These are phyloP conservation scores for Dothistroma septosporum DNA, from an alignment of 2,329 filamentous ascomycete species.

Conservation along the genomic window DNA sequence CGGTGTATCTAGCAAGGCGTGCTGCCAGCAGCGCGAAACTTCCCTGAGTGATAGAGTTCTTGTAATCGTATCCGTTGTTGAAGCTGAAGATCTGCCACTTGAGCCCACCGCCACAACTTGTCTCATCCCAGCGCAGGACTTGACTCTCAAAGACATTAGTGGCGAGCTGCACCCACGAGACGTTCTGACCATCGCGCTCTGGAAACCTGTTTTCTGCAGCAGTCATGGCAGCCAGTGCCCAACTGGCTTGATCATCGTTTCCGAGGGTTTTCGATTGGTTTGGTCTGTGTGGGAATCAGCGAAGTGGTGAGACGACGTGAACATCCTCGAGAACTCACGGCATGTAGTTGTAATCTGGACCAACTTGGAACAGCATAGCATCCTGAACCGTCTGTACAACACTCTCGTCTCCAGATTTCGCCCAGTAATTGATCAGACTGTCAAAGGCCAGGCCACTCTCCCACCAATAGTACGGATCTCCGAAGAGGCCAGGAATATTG, in stretches of 20 bases:
- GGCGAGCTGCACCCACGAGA: slow-evolving; percentile 62
- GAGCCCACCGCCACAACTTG: slow-evolving; percentile 66
- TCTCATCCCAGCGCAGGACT: slow-evolving; percentile 62
- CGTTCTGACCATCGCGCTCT: slow-evolving; percentile 25
- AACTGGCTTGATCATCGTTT: slow-evolving; percentile 63
- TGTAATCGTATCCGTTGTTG: slow-evolving; percentile 78
- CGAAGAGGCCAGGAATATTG: slow-evolving; percentile 25
- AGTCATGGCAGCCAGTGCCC: slow-evolving; percentile 74
- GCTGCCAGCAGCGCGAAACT: slow-evolving; percentile 79
- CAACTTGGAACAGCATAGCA: slow-evolving; percentile 58
- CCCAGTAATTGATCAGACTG: slow-evolving; percentile 65
- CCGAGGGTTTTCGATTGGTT: slow-evolving; percentile 39
- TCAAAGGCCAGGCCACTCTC: slow-evolving; percentile 62
- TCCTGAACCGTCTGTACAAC: slow-evolving; percentile 60
- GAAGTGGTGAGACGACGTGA: not conserved
- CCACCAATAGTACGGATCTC: slow-evolving; percentile 53
- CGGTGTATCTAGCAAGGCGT: slow-evolving; percentile 36
- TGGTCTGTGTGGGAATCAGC: not conserved
- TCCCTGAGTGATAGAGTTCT: slow-evolving; percentile 76
- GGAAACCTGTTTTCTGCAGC: slow-evolving; percentile 74
- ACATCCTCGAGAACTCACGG: slow-evolving; percentile 33
- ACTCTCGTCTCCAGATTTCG: slow-evolving; percentile 59
- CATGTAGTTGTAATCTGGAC: slow-evolving; percentile 59
- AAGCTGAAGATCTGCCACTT: slow-evolving; percentile 78
- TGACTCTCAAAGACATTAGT: slow-evolving; percentile 78